Conservation (phyloP, 805 yeast genomes). For the Wickerhamiella sorbophila region DNA sequence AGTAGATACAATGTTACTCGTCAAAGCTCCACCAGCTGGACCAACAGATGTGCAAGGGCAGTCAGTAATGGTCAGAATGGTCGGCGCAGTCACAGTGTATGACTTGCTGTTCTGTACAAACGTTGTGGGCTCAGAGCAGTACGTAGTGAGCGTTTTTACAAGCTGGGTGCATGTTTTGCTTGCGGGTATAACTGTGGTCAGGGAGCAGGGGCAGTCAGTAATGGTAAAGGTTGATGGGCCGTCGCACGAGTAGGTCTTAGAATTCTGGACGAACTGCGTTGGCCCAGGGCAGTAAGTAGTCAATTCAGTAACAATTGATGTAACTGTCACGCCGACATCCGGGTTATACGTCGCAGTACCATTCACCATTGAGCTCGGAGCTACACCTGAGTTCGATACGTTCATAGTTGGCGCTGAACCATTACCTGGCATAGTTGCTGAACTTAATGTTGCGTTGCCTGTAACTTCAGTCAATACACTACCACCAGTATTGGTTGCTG, state of each 20-base stretch:
- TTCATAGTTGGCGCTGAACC: neutral
- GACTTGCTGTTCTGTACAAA: neutral
- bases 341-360: slow-evolving; percentile 1
- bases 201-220: slow-evolving; percentile 29
- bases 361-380: neutral
- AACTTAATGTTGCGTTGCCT: too few relatives aligned
- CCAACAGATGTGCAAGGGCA: slow-evolving; percentile 31
- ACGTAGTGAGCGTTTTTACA: neutral
- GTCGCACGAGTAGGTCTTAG: slow-evolving; percentile 52
- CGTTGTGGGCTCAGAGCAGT: slow-evolving; percentile 1
- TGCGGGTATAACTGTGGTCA: slow-evolving; percentile 4
- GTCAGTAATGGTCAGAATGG: slow-evolving; percentile 71
- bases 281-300: slow-evolving; percentile 49
- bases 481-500: too few relatives aligned
- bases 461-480: too few relatives aligned
- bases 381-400: neutral
- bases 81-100: slow-evolving; percentile 31
- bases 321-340: neutral
- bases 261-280: slow-evolving; percentile 44
- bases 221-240: slow-evolving; percentile 61
- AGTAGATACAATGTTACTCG: slow-evolving; percentile 1
- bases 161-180: slow-evolving; percentile 4
- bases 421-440: too few relatives aligned
- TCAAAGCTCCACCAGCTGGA: neutral
- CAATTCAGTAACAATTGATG: slow-evolving; percentile 9